Base-by-base conservation (phyloP, 2,329 filamentous ascomycete species). In the Cladorrhinum sp. region DNA sequence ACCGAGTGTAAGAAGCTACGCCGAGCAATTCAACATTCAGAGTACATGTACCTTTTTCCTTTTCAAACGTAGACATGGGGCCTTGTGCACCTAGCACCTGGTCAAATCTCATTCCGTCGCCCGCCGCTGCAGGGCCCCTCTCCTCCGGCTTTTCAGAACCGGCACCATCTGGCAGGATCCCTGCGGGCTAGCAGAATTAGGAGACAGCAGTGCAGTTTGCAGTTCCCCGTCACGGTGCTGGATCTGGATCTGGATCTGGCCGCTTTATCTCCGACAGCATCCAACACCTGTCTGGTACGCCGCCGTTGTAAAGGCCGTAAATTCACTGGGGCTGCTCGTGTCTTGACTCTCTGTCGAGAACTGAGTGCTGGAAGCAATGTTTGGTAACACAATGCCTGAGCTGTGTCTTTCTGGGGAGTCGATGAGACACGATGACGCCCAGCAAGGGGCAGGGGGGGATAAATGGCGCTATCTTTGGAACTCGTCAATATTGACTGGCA, bases 251-350 rank as follows among this genome's bases (percentile, higher is more conserved):
- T 26, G 16, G 10, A 20, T 23, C 28, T 55, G 21, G 56, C 59
- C 55, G 50, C 58, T 63, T 33, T 63, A 61, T 55, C 56, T 61
- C 49, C 42, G 56, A 58, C 54, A 18, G 51, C n/a, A 39, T 46
- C 21, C 46, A 57, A 57, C 57, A 60, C 53, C 56, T 59, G 21
- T 42, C 60, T 57, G 28, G 57, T 53, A 36, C 53, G 46, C 56
- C 39, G 16, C 48, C 12, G 50, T 59, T n/a, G 58, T 61, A 64
- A 59, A 64, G 62, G 62, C 62, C 59, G 62, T 64, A 64, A 57
- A 55, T 12, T 18, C 30, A 49, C 12, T 10, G 53, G n/a, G n/a
- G 36, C 14, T 18, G 50, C 16, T n/a, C 10, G 26, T 61, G 59
- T 57, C 49, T 59, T 55, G 55, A 50, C n/a, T 51, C 21, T 23